Percentiles rank a stretch among this genome's conserved stretches.
Evolutionary conservation across 2,329 filamentous ascomycete genomes (phyloP).

Genomic region (Dichotomopilus funicola): DNA sequence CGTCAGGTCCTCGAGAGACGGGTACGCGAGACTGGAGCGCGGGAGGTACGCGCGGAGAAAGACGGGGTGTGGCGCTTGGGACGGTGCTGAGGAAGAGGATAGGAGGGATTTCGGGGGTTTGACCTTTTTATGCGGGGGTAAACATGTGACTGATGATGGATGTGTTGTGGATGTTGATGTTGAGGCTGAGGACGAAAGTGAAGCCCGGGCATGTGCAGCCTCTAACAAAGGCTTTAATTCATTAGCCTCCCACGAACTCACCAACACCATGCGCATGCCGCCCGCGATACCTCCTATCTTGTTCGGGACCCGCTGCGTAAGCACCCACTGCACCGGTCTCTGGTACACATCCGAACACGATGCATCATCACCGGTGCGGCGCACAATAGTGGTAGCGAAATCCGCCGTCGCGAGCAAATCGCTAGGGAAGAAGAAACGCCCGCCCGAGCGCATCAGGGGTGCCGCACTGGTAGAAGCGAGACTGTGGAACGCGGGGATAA

Average conservation of each 20-base stretch:
- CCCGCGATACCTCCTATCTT: no score
- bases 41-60: slow-evolving; percentile 19
- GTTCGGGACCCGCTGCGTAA: slow-evolving; percentile 27
- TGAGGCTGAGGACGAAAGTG: no score
- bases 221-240: slow-evolving; percentile 37
- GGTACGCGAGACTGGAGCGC: slow-evolving; percentile 14
- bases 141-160: no score
- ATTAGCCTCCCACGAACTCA: slow-evolving; percentile 58
- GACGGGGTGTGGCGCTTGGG: slow-evolving; percentile 23
- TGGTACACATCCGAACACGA: slow-evolving; percentile 32
- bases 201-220: no score
- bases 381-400: slow-evolving; percentile 45
- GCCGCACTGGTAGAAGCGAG: slow-evolving; percentile 37
- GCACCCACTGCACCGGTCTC: slow-evolving; percentile 48
- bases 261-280: slow-evolving; percentile 40
- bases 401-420: slow-evolving; percentile 44
- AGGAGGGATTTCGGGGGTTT: no score
- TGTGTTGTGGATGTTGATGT: slow-evolving; percentile 15
- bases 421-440: slow-evolving; percentile 30
- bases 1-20: slow-evolving; percentile 14
- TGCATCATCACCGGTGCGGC: neutral
- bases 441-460: no score
- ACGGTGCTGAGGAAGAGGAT: no score
- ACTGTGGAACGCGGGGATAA: slow-evolving; percentile 39
- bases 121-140: no score